Evolutionary conservation across 2,329 filamentous ascomycete genomes (phyloP).

Genomic region (Fusarium odoratissimum): DNA sequence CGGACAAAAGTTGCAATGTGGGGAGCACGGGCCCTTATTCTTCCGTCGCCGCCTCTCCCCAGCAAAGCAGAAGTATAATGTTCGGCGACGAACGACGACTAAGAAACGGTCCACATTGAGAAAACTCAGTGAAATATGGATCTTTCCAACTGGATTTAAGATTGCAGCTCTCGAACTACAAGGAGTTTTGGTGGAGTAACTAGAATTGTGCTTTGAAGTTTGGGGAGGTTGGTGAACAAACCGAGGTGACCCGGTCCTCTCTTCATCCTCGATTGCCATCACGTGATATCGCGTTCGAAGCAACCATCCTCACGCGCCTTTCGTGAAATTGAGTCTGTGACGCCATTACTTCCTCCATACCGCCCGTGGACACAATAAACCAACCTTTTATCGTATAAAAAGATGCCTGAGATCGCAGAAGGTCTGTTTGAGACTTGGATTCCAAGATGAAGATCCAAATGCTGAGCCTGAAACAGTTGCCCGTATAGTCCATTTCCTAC

Average conservation of each 20-base stretch:
- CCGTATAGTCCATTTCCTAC: constrained; percentile 86
- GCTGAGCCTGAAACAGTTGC: constrained; percentile 67
- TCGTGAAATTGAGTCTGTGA: constrained; percentile 14
- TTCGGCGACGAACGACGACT: constrained; percentile 19
- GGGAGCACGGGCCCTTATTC: constrained; percentile 23
- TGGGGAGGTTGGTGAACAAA: neutral
- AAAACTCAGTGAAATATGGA: constrained; percentile 31
- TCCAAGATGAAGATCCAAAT: neutral
- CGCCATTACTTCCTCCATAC: constrained; percentile 9
- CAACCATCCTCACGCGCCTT: constrained; percentile 13
- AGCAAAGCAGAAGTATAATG: constrained; percentile 11
- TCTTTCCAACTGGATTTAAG: neutral
- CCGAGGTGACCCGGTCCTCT: neutral
- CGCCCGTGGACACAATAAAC: neutral
- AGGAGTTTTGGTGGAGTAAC: neutral
- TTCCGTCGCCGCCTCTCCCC: constrained; percentile 23
- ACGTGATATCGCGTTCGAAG: constrained; percentile 43
- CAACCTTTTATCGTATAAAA: constrained; percentile 16
- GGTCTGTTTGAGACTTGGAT: constrained; percentile 50
- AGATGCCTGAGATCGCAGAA: constrained; percentile 74
- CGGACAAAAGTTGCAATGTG: constrained; percentile 43
- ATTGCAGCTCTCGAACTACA: constrained; percentile 1
- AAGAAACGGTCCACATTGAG: constrained; percentile 17
- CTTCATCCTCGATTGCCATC: neutral
- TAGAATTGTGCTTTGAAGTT: neutral